These are phyloP conservation scores for Helotiales sp. DNA, from an alignment of 2,329 filamentous ascomycete genomes.

Conservation along the genomic window DNA sequence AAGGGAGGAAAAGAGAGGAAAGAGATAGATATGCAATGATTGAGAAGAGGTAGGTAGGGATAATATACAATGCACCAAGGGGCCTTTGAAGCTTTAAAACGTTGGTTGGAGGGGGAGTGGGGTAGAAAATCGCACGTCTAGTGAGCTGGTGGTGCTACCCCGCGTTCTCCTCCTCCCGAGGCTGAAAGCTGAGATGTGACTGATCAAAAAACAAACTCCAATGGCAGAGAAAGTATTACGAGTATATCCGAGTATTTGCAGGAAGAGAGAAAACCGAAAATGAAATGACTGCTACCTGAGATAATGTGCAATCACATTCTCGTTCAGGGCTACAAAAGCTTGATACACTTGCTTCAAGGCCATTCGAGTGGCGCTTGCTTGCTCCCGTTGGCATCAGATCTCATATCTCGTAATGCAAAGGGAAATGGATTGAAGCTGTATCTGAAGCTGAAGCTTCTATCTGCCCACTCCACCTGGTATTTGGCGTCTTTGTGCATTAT, in stretches of 20 bases:
- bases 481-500: conserved; percentile 4
- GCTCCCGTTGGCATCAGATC: background rate
- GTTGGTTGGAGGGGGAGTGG: background rate
- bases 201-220: background rate
- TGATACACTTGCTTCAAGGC: background rate
- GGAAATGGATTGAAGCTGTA: background rate
- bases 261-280: too few relatives aligned
- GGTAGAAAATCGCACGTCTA: background rate
- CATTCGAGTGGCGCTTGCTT: background rate
- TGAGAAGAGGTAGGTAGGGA: background rate
- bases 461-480: background rate
- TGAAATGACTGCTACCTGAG: too few relatives aligned
- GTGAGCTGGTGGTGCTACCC: too few relatives aligned
- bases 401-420: background rate
- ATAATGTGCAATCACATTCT: too few relatives aligned
- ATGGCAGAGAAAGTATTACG: background rate
- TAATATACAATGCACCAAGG: background rate
- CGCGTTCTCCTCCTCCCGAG: conserved; percentile 1
- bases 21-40: too few relatives aligned
- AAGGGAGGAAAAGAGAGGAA: too few relatives aligned
- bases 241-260: background rate
- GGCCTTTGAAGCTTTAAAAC: background rate
- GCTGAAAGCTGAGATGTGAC: background rate
- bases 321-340: background rate
- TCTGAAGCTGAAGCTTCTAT: too few relatives aligned